These are phyloP conservation scores for Termitomyces bulborhizus DNA, from an alignment of 768 basidiomycete species.

Conservation along the genomic window DNA sequence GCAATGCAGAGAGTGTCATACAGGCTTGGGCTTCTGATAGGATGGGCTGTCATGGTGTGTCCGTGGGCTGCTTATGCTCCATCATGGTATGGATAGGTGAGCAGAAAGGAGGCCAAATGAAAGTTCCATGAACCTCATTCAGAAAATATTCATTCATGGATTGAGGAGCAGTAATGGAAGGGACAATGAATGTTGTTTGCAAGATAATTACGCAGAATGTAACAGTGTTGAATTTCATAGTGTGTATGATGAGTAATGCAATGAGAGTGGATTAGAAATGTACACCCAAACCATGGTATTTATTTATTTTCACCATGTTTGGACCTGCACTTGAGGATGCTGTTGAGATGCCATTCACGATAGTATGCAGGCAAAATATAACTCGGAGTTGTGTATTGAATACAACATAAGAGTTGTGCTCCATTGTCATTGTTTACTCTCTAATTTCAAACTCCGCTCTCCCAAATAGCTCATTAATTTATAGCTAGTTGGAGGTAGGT, in stretches of 20 bases:
- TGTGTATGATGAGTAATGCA: background rate
- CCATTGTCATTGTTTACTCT: too few relatives aligned
- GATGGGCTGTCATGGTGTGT: background rate
- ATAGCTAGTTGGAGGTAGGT: too few relatives aligned
- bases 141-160: background rate
- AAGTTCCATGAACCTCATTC: background rate
- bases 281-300: background rate
- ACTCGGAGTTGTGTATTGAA: too few relatives aligned
- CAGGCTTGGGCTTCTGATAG: background rate
- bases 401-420: too few relatives aligned
- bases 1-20: background rate
- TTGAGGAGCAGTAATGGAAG: background rate
- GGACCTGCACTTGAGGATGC: too few relatives aligned
- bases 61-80: background rate
- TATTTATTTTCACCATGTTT: background rate
- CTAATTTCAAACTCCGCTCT: too few relatives aligned
- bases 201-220: background rate
- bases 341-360: too few relatives aligned
- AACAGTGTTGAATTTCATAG: background rate
- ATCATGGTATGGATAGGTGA: background rate
- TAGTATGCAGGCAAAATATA: too few relatives aligned
- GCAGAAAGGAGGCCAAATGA: too few relatives aligned
- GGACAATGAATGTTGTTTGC: background rate
- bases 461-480: too few relatives aligned
- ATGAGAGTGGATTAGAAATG: too few relatives aligned